Base-by-base conservation (phyloP, 306 rosid genomes). In the Mimosa pudica region DNA sequence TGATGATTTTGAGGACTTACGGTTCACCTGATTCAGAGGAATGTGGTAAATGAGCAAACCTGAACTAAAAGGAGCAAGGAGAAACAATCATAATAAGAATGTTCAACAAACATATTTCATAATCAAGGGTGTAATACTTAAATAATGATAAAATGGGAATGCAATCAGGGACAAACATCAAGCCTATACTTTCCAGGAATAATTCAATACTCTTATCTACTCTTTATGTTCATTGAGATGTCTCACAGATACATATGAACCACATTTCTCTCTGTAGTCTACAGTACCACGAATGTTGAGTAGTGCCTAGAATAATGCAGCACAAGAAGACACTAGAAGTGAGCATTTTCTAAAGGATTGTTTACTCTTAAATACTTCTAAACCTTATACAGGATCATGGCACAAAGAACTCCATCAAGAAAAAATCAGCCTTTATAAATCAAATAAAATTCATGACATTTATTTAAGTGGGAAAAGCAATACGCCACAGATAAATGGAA, bases 111-210 rank as follows among this genome's bases (percentile, higher is more conserved):
- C 42, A 66, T 74, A 76, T 71, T 65, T 71, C 60, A 64, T 52
- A 82, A 48, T 45, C 12, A 70, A 32, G 79, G 33, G 30, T 24
- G 30, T 24, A 24, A 24, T 24, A 24, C 30, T 74, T 12, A 16
- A 73, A 76, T 52, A 44, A 44, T 63, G 18, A 70, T 62, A 76
- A 65, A 69, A 76, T 60, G 66, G 76, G 67, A 79, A 79, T n/a
- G 55, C 33, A 75, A n/a, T 66, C 70, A 73, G 42, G 52, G 68
- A 48, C 85, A 80, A 83, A 95, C 99, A 97, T 91, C 96, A 51
- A 93, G 83, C 83, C 87, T 90, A 91, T 93, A 90, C 78, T 95
- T 90, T 87, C 99, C 99, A 77, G 99, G 98, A 80, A 95, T 66
- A 83, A 93, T 77, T 89, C 90, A 76, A 77, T 74, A 79, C 91